Evolutionary conservation across 2,329 filamentous ascomycete species (phyloP).

Genomic region (Penicillium sp.): DNA sequence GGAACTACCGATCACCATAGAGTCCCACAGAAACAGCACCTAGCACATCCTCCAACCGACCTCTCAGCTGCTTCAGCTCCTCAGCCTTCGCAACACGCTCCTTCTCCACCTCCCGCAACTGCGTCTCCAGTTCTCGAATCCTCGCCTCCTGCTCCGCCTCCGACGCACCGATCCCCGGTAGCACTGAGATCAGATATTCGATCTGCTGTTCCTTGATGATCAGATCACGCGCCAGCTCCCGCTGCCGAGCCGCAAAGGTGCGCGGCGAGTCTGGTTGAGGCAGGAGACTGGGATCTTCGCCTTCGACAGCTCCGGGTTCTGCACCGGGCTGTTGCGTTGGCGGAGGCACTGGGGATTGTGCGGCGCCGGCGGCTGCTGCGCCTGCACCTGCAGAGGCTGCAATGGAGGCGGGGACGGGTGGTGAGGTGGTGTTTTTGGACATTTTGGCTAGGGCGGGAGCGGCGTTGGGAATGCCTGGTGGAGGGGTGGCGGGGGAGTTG

Average conservation of each 20-base stretch:
- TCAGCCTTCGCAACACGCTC: slow-evolving; percentile 44
- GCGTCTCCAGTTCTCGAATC: slow-evolving; percentile 46
- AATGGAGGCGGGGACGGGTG: slow-evolving; percentile 36
- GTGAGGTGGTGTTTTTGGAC: slow-evolving; percentile 42
- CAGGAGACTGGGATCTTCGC: slow-evolving; percentile 34
- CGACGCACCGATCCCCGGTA: slow-evolving; percentile 50
- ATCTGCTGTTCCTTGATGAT: slow-evolving; percentile 55
- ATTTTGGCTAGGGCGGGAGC: slow-evolving; percentile 45
- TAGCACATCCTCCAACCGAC: slow-evolving; percentile 46
- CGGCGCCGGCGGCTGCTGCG: slow-evolving; percentile 16
- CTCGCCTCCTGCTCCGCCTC: slow-evolving; percentile 48
- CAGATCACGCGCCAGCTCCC: slow-evolving; percentile 52
- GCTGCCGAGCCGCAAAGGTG: slow-evolving; percentile 47
- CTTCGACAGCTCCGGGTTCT: slow-evolving; percentile 16
- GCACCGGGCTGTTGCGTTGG: slow-evolving; percentile 25
- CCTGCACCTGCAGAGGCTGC: slow-evolving; percentile 18
- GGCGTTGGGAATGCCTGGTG: slow-evolving; percentile 33
- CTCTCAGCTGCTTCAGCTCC: slow-evolving; percentile 46
- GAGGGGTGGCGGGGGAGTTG: slow-evolving; percentile 42
- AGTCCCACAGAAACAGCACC: slow-evolving; percentile 42
- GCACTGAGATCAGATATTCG: slow-evolving; percentile 49
- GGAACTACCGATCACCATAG: slow-evolving; percentile 29
- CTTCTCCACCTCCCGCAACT: slow-evolving; percentile 48
- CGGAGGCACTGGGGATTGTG: slow-evolving; percentile 26
- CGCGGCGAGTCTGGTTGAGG: slow-evolving; percentile 45